These are phyloP conservation scores for Castanea crenata DNA, from an alignment of 306 rosid species.

Conservation along the genomic window DNA sequence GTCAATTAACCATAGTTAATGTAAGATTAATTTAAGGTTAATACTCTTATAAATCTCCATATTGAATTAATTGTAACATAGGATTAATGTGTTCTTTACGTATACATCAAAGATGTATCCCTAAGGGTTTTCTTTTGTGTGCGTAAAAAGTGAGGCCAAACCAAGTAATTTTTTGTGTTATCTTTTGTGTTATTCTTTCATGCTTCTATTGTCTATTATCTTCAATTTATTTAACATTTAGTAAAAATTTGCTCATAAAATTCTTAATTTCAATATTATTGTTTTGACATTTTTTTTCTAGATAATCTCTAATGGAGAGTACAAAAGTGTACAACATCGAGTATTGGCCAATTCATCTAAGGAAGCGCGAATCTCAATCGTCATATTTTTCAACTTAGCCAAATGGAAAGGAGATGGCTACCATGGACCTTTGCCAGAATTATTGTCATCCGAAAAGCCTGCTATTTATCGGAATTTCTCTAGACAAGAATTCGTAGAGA, in stretches of 20 bases:
- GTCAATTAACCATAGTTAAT: too few relatives aligned
- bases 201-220: neutral
- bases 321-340: slow-evolving; percentile 34
- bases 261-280: neutral
- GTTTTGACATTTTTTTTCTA: neutral
- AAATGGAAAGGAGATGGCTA: slow-evolving; percentile 26
- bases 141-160: too few relatives aligned
- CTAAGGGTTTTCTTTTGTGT: too few relatives aligned
- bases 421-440: slow-evolving; percentile 34
- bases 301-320: slow-evolving; percentile 37
- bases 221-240: too few relatives aligned
- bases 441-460: slow-evolving; percentile 18
- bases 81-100: too few relatives aligned
- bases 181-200: neutral
- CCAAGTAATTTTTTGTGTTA: too few relatives aligned
- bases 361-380: slow-evolving; percentile 29
- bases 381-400: slow-evolving; percentile 16
- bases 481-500: neutral
- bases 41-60: too few relatives aligned
- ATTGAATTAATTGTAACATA: too few relatives aligned
- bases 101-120: too few relatives aligned
- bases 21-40: too few relatives aligned
- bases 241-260: too few relatives aligned
- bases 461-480: slow-evolving; percentile 33
- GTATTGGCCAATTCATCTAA: slow-evolving; percentile 29